Evolutionary conservation across 306 rosid genomes (phyloP).

Genomic region (Morella rubra): DNA sequence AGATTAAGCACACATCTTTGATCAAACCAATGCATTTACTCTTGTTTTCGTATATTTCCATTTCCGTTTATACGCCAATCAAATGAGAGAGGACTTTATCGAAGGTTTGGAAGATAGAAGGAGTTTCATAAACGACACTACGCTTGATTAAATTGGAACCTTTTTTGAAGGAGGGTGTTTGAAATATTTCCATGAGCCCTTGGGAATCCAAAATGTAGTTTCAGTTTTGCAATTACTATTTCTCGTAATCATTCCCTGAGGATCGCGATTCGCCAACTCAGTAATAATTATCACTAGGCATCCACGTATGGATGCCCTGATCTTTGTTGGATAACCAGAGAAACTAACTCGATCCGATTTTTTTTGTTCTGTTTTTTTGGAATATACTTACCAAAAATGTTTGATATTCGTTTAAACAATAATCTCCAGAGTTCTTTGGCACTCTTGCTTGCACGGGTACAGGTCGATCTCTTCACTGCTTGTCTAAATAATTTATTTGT

Average conservation of each 20-base stretch:
- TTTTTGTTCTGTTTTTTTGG: not conserved
- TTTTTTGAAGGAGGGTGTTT: not conserved
- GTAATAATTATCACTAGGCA: not conserved
- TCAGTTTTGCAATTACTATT: too few relatives aligned
- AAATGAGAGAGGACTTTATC: too few relatives aligned
- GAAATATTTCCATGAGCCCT: not conserved
- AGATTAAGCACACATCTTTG: not conserved
- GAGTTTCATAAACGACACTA: too few relatives aligned
- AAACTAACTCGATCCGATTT: not conserved
- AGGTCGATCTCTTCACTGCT: conserved; percentile 25
- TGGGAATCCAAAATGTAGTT: too few relatives aligned
- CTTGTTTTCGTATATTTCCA: too few relatives aligned
- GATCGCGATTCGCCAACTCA: not conserved
- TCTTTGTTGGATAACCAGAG: not conserved
- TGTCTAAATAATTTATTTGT: conserved; percentile 48
- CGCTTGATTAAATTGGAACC: not conserved
- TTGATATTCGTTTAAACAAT: not conserved
- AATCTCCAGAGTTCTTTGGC: conserved; percentile 16
- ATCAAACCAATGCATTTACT: too few relatives aligned
- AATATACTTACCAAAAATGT: conserved; percentile 11
- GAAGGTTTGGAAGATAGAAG: too few relatives aligned
- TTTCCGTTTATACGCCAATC: too few relatives aligned
- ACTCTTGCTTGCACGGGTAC: conserved; percentile 28
- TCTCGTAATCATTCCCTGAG: too few relatives aligned
- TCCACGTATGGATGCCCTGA: not conserved